Conservation (phyloP, 768 basidiomycete species). For the Piloderma croceum region DNA sequence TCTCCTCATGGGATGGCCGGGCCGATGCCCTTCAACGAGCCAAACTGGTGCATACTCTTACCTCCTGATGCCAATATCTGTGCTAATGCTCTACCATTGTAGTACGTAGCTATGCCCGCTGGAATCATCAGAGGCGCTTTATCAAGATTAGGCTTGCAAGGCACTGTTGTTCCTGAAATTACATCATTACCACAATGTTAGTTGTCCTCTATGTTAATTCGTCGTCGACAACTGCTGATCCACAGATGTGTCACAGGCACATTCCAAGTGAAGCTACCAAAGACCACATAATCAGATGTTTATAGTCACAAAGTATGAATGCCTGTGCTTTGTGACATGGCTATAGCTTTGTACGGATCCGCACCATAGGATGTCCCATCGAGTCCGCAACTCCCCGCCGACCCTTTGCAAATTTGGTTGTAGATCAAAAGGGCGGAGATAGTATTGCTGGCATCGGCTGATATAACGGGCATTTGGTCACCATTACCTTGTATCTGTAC, state of each 20-base stretch:
- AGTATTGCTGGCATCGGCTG: no score
- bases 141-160: conserved; percentile 68
- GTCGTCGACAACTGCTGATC: not conserved
- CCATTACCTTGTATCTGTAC: no score
- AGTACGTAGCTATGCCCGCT: conserved; percentile 80
- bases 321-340: no score
- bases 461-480: no score
- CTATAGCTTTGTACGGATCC: no score
- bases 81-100: not conserved
- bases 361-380: no score
- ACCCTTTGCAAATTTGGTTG: no score
- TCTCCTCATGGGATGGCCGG: conserved; percentile 78
- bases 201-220: conserved; percentile 14
- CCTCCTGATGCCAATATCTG: not conserved
- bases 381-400: no score
- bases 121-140: conserved; percentile 85
- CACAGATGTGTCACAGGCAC: conserved; percentile 46
- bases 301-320: no score
- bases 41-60: conserved; percentile 48
- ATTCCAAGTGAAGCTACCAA: conserved; percentile 77
- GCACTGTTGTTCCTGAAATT: conserved; percentile 73
- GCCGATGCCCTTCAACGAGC: conserved; percentile 68
- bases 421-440: no score
- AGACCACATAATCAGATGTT: conserved; percentile 43
- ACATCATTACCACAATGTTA: conserved; percentile 81